Evolutionary conservation across 805 yeast genomes (phyloP).

Genomic region (Kuraishia ogatae): DNA sequence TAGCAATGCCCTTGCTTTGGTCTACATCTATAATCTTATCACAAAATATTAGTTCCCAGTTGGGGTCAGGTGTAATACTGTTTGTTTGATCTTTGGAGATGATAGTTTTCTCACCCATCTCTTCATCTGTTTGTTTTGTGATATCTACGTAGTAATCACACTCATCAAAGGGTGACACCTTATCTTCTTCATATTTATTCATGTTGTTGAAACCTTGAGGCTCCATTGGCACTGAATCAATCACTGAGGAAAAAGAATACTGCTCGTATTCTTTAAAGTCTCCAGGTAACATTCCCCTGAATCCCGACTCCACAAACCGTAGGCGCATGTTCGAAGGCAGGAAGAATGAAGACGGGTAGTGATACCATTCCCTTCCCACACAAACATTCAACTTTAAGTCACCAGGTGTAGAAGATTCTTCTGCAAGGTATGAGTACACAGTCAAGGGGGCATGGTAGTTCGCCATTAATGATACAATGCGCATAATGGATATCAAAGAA

Average conservation of each 20-base stretch:
- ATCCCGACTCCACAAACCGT: constrained; percentile 65
- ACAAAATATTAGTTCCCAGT: constrained; percentile 45
- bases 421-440: constrained; percentile 39
- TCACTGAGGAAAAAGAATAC: constrained; percentile 12
- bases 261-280: constrained; percentile 47
- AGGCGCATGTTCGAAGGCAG: constrained; percentile 56
- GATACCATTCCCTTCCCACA: constrained; percentile 94
- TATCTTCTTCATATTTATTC: constrained; percentile 56
- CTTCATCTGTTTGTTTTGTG: constrained; percentile 33
- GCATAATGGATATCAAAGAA: constrained; percentile 29
- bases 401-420: constrained; percentile 4
- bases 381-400: constrained; percentile 46
- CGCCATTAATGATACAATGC: constrained; percentile 50
- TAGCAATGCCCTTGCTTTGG: constrained; percentile 43
- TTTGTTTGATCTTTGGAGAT: constrained; percentile 11
- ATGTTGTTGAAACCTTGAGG: constrained; percentile 70
- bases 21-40: constrained; percentile 43
- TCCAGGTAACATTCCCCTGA: constrained; percentile 83
- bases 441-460: constrained; percentile 71
- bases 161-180: constrained; percentile 34
- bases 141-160: constrained; percentile 75
- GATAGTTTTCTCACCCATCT: constrained; percentile 30
- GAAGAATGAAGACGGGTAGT: constrained; percentile 83
- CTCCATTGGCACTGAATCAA: constrained; percentile 30
- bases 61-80: constrained; percentile 10